Evolutionary conservation across 2,329 filamentous ascomycete genomes (phyloP), one percentile per base, ranked within the genome.

Genomic region (Paecilomyces sp.): DNA sequence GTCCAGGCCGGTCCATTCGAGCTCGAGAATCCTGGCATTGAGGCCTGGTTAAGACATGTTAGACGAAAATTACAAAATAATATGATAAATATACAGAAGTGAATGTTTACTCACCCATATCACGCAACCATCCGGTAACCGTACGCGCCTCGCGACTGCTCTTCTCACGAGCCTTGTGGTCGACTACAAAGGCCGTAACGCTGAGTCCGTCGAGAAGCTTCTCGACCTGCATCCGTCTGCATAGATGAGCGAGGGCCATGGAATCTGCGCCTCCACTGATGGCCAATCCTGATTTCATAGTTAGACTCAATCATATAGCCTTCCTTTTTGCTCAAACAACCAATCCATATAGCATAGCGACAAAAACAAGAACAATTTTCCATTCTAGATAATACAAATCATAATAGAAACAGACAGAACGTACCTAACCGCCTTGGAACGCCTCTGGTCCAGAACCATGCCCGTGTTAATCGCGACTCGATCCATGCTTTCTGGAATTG

Each of bases 241-340:
- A 90, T 36, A 97, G 82, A 61, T 81, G 86, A 58, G 92, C 91
- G 61, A 99, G 80, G 30, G 93, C 93, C 92, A 97, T 99, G n/a
- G 93, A 97, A 74, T 99, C 94, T 47, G 94, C 90, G 7, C 94
- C 94, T 25, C 94, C 94, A 70, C 92, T 97, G 62, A 97, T 80
- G 15, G 92, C 94, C 61, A 97, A 78, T 58, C 83, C 88, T 90
- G 63, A 2, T 28, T 36, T 50, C 15, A 58, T 3, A 9, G 36
- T 41, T 41, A 41, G 15, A 41, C n/a, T 41, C 1, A 8, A 3
- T 47, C 36, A 33, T 33, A 33, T 33, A 11, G 31, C 25, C 25
- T 4, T 28, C 25, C 22, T 22, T 22, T 28, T 28, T 28, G 25
- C 6, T 28, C 25, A 28, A 28, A 28, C 25, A 28, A 28, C 25